These are phyloP conservation scores for Trypanosoma theileri DNA, from an alignment of 208 protist genomes.

Conservation along the genomic window DNA sequence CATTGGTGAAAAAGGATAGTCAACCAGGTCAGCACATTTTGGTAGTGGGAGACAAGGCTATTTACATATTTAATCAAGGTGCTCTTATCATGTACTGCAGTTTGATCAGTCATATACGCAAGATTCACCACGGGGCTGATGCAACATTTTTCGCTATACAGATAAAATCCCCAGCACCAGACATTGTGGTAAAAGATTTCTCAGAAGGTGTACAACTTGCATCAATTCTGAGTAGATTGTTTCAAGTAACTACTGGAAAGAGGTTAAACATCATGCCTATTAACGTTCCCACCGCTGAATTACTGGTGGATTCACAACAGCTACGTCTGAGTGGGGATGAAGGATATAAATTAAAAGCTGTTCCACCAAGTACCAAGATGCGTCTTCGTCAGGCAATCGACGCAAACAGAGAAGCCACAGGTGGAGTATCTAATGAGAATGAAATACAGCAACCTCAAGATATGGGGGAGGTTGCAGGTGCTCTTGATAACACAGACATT, in stretches of 20 bases:
- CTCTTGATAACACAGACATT: not conserved
- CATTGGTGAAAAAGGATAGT: not conserved
- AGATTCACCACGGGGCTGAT: slow-evolving; percentile 14
- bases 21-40: slow-evolving; percentile 9
- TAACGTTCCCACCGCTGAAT: slow-evolving; percentile 22
- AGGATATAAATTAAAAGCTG: slow-evolving; percentile 23
- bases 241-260: slow-evolving; percentile 12
- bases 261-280: slow-evolving; percentile 22
- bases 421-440: not conserved
- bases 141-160: slow-evolving; percentile 24
- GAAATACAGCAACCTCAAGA: not conserved
- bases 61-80: slow-evolving; percentile 23
- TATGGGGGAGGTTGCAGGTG: not conserved
- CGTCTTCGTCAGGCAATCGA: slow-evolving; percentile 23
- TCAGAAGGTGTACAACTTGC: slow-evolving; percentile 14
- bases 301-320: slow-evolving; percentile 23
- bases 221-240: slow-evolving; percentile 11
- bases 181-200: slow-evolving; percentile 31
- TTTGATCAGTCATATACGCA: slow-evolving; percentile 21
- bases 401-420: not conserved
- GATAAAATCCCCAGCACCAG: slow-evolving; percentile 16
- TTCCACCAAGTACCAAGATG: slow-evolving; percentile 19
- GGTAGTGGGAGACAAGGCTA: slow-evolving; percentile 24
- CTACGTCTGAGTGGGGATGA: slow-evolving; percentile 17
- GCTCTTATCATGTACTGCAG: slow-evolving; percentile 18